Percentiles rank a stretch among this genome's conserved stretches.
Evolutionary conservation across 1,284 basidiomycete species (phyloP).

Genomic region (Ustilago trichophora): DNA sequence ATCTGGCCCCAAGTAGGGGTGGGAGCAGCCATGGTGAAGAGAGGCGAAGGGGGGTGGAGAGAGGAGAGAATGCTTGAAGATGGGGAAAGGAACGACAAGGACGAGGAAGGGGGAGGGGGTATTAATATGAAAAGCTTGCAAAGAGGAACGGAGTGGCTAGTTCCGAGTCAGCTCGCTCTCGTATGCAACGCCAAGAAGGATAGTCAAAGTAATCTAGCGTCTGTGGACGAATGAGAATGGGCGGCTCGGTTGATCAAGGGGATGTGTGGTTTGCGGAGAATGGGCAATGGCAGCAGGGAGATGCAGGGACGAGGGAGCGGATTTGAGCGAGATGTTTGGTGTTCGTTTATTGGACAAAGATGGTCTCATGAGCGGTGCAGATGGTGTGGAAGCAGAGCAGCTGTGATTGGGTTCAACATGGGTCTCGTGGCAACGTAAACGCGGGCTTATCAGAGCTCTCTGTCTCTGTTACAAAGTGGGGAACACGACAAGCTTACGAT

Average conservation of each 20-base stretch:
- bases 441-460: constrained; percentile 14
- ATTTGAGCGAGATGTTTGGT: constrained; percentile 15
- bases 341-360: constrained; percentile 38
- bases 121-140: constrained; percentile 8
- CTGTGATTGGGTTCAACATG: constrained; percentile 2
- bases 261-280: no score
- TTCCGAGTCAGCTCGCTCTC: constrained; percentile 10
- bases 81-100: neutral
- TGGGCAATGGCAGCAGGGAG: no score
- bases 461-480: no score
- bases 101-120: neutral
- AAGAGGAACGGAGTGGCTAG: constrained; percentile 6
- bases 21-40: constrained; percentile 31
- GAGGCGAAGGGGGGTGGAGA: neutral
- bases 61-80: neutral
- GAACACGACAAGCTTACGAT: neutral
- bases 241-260: no score
- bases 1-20: constrained; percentile 42
- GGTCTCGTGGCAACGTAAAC: constrained; percentile 14
- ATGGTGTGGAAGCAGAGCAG: constrained; percentile 2
- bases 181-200: neutral
- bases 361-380: constrained; percentile 18
- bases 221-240: constrained; percentile 8
- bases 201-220: neutral
- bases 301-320: constrained; percentile 27